Base-by-base conservation (phyloP, 306 rosid genomes). In the Luffa acutangula region DNA sequence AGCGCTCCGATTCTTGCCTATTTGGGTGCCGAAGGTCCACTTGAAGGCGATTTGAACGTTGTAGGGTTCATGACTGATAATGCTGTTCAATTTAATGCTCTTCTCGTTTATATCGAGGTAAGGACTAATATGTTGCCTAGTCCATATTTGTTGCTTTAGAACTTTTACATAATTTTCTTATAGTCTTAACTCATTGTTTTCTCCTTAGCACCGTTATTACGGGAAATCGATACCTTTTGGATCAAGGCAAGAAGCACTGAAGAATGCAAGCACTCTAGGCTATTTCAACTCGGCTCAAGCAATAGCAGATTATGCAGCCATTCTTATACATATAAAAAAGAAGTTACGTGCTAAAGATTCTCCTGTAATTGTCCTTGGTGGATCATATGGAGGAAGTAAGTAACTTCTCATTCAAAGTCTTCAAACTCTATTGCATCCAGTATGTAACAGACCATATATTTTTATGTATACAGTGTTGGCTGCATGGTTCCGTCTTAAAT, bases 351-450 rank as follows among this genome's bases (percentile, higher is more conserved):
- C 97, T 4, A 34, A 77, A 63, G 13, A 86, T 25, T 91, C 93
- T 3, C 97, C 97, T 0, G 84, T 90, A 17, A 83, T 91, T 80
- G 93, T 91, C 2, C 48, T 93, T 42, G 98, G 98, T 73, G 98
- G 87, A 52, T 93, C 97, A 31, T 93, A 91, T 18, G 96, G 98
- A 51, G 98, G 96, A 91, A 93, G 98, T 93, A 14, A 85, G 95
- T 85, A 6, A 17, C 69, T 34, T 3, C 9, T 53, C 8, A 6
- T 21, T n/a, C n/a, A 74, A 33, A 51, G 1, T 51, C 39, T 13
- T 48, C 3, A 7, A 78, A 21, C 70, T 75, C 62, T 31, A 53
- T 65, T 42, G 6, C 51, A 21, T 20, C 34, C 13, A 9, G 62
- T 14, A 48, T 42, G 2, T 9, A 62, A 20, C 41, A 51, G 9